Base-by-base conservation (phyloP, 495 filamentous ascomycete genomes). In the Penicillium pancosmium region DNA sequence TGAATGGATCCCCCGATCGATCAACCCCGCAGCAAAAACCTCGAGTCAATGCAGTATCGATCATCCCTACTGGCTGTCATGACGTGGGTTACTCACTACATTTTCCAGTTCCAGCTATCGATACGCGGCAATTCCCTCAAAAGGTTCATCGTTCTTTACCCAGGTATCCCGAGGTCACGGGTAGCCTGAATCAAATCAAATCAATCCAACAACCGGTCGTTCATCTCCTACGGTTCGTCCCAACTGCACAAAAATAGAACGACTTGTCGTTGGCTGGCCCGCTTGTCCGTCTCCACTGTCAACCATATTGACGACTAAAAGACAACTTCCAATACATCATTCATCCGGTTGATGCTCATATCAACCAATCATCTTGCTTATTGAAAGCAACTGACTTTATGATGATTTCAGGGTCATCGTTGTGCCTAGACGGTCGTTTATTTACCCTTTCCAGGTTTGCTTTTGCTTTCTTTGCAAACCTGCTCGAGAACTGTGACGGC, bases 161-260 rank as follows among this genome's bases (percentile, higher is more conserved):
- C 11, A 12, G 15, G 36, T 40, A 40, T 40, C 36, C 11, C 41
- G 16, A 19, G 15, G 46, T 48, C 46, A 48, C 23, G 46, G 46
- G 46, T 5, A 48, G 8, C 4, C 27, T 31, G 27, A 48, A 48
- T 19, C 15, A 46, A 27, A 48, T 27, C 19, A 13, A 46, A 15
- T 16, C 7, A 2, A 58, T 34, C 55, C 56, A 19, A 47, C 21
- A 16, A n/a, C n/a, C 19, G 18, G 36, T 15, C 36, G 36, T 38
- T 0, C 27, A 31, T 15, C 36, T 47, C 5, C 21, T 47, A 7
- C 52, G 59, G 59, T 56, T 61, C 59, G 40, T 25, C 21, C 58
- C 57, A 51, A 25, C 25, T 19, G 49, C 21, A 36, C 48, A 49
- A 61, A 56, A 61, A 61, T 61, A 61, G 54, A 61, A 56, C 19